Base-by-base conservation (phyloP, 2,329 filamentous ascomycete genomes). In the Eutypella sp. region DNA sequence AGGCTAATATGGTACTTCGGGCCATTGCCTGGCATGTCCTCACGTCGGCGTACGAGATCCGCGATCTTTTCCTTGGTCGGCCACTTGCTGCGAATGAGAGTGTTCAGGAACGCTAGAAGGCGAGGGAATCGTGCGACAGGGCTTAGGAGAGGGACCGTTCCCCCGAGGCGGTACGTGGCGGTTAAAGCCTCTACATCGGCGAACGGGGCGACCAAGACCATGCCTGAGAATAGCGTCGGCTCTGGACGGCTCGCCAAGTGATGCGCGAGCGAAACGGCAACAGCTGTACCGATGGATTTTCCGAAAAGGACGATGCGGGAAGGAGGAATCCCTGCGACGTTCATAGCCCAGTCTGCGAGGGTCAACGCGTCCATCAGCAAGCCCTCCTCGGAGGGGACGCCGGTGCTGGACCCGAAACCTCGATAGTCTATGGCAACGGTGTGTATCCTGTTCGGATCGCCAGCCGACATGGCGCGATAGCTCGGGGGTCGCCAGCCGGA, bases 371-470 rank as follows among this genome's bases (percentile, higher is more conserved):
- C 80, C 1, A 58, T 59, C 11, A 79, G 62, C 1, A 84, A 62
- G 0, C 80, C 79, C 1, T 56, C 40, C 57, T 84, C 80, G 0
- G 76, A 78, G 0, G 79, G 79, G 5, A 59, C 56, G 2, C 79
- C 79, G 0, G 64, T 73, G 42, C 73, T 78, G 6, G 56, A 46
- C 1, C 81, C 81, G 51, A 78, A 85, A 1, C 81, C 80, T 5
- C 80, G 72, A 53, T 83, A 84, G 61, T 85, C 81, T 44, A 85
- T 73, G 2, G 76, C 70, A 8, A 84, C 56, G 31, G 77, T 69
- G 53, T 85, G 78, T 2, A 80, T 76, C 33, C 74, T 77, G 18
- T 65, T 56, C 0, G 78, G 72, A 2, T 71, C 65, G 0, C 65
- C 70, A 6, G 73, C 74, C n/a, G 67, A 75, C 36, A 82, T 64